phyloP scores from a whole-genome alignment of 805 yeast species.

The Wickerhamomyces sydowiorum region DNA sequence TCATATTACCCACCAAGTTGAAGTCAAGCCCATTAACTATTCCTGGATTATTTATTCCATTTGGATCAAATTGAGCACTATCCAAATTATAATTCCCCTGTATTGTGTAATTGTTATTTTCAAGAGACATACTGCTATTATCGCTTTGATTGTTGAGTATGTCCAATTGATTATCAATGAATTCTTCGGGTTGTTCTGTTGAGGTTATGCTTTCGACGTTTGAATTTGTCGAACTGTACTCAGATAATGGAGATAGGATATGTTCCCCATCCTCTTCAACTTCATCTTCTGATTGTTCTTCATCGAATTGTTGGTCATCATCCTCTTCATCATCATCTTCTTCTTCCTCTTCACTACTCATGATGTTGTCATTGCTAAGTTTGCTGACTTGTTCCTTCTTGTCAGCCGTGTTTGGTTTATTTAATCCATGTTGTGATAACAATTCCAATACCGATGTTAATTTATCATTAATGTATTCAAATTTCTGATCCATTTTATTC shows the following conservation, averaged over 20 bases:
- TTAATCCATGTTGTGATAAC: neutral
- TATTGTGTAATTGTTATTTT: too few species aligned
- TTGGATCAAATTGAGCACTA: neutral
- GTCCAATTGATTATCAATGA: neutral
- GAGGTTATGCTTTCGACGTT: neutral
- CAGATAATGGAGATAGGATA: neutral
- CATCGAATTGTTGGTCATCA: neutral
- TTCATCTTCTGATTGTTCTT: neutral
- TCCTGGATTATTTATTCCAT: neutral
- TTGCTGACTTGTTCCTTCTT: neutral
- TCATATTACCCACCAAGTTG: too few species aligned
- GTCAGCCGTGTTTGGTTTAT: neutral
- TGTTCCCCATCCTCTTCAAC: neutral
- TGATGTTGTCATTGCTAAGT: neutral
- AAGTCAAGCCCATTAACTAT: too few species aligned
- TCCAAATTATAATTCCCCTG: too few species aligned
- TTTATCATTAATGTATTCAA: conserved; percentile 9
- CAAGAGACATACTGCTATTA: too few species aligned
- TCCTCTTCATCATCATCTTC: neutral
- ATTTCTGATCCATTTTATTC: conserved; percentile 13
- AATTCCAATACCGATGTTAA: conserved; percentile 7
- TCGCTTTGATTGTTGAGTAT: too few species aligned
- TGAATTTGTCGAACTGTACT: neutral
- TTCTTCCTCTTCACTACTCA: neutral
- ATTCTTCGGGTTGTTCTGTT: neutral